These are phyloP conservation scores for Plantago rigida DNA, from an alignment of 305 asterid genomes.

Conservation along the genomic window DNA sequence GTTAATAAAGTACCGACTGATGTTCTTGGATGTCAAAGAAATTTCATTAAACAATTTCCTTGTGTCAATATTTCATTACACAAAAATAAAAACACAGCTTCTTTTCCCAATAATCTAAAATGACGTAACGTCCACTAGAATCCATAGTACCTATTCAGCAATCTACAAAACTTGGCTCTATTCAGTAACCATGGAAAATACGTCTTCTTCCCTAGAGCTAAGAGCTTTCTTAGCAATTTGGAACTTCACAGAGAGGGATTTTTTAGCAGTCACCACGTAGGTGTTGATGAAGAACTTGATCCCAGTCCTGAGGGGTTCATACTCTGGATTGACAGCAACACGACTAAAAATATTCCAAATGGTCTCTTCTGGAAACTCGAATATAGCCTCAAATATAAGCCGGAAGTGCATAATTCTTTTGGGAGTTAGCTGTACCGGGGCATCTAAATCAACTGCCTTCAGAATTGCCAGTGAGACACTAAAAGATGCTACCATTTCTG, in stretches of 20 bases:
- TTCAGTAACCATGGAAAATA: constrained; percentile 34
- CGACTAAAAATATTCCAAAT: constrained; percentile 79
- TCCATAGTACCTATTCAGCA: background rate
- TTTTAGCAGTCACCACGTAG: constrained; percentile 41
- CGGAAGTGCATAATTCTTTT: constrained; percentile 79
- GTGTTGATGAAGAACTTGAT: constrained; percentile 55
- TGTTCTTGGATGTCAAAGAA: no score
- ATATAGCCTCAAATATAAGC: constrained; percentile 63
- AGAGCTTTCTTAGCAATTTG: constrained; percentile 69
- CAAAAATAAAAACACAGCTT: no score
- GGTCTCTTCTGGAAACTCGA: constrained; percentile 55
- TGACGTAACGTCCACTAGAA: no score
- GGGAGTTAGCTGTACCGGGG: constrained; percentile 42
- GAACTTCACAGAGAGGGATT: constrained; percentile 40
- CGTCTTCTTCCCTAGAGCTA: constrained; percentile 47
- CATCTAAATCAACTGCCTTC: constrained; percentile 60
- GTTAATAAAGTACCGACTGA: no score
- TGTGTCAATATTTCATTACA: no score
- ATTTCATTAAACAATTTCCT: no score
- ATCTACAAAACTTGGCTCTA: constrained; percentile 14
- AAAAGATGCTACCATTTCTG: constrained; percentile 67
- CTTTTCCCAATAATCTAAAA: no score
- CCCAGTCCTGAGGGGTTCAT: constrained; percentile 61
- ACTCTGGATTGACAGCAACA: constrained; percentile 58
- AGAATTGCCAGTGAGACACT: constrained; percentile 67